phyloP scores from a whole-genome alignment of 768 basidiomycete genomes.

The Podaxis sp. region DNA sequence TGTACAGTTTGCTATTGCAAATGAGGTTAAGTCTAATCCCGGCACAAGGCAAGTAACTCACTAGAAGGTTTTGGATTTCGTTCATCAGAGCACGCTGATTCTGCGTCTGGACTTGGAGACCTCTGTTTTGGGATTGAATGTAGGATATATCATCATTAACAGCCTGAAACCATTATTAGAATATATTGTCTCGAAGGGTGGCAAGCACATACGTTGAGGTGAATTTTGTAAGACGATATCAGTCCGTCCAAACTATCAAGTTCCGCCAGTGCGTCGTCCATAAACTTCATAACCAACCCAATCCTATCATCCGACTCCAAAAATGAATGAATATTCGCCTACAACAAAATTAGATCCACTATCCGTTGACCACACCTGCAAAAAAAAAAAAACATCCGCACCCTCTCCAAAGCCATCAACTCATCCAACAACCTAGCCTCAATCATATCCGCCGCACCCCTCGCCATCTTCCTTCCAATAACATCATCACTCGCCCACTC shows the following conservation, averaged over 20 bases:
- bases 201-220: conserved; percentile 71
- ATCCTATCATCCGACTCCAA: conserved; percentile 94
- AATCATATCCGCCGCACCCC: conserved; percentile 85
- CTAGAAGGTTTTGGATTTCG: conserved; percentile 87
- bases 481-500: conserved; percentile 90
- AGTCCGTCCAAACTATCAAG: conserved; percentile 87
- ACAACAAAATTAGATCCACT: conserved; percentile 8
- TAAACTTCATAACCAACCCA: conserved; percentile 73
- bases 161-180: conserved; percentile 46
- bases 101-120: conserved; percentile 95
- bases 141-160: conserved; percentile 93
- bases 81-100: conserved; percentile 83
- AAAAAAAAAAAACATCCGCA: conserved; percentile 25
- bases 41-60: conserved; percentile 25
- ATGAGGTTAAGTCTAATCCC: neutral
- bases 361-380: neutral
- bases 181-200: neutral
- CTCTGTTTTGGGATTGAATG: conserved; percentile 95
- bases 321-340: conserved; percentile 98
- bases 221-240: conserved; percentile 93
- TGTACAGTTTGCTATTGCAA: conserved; percentile 81
- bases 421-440: conserved; percentile 88
- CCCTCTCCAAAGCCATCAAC: conserved; percentile 90
- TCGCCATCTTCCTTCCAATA: conserved; percentile 57
- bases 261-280: conserved; percentile 87